phyloP scores from a whole-genome alignment of 495 filamentous ascomycete genomes.

The Pyrenula aspistea region DNA sequence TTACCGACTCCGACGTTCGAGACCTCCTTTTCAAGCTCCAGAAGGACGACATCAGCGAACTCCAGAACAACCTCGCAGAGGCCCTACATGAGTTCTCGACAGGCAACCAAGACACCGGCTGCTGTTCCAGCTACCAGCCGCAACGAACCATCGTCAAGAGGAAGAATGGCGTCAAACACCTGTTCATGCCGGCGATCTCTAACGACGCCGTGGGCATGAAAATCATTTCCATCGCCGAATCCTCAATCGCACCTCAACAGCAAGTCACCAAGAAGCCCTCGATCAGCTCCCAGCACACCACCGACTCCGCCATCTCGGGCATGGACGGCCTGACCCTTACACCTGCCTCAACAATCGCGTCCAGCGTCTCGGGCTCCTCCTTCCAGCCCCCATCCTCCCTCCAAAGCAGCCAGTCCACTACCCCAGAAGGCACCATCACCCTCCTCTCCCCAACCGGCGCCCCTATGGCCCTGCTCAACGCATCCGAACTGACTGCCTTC shows the following conservation, averaged over 20 bases:
- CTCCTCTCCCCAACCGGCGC: slow-evolving; percentile 55
- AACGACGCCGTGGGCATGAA: slow-evolving; percentile 49
- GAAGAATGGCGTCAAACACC: slow-evolving; percentile 62
- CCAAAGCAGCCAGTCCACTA: slow-evolving; percentile 37
- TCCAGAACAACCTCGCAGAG: slow-evolving; percentile 55
- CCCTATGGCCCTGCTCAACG: slow-evolving; percentile 71
- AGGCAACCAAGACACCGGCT: slow-evolving; percentile 45
- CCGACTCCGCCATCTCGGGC: slow-evolving; percentile 19
- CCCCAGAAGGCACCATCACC: slow-evolving; percentile 67
- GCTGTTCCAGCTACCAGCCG: slow-evolving; percentile 59
- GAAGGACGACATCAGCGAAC: slow-evolving; percentile 49
- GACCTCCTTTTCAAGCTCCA: slow-evolving; percentile 60
- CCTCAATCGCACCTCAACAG: neutral
- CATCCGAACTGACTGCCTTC: slow-evolving; percentile 80
- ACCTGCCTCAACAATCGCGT: slow-evolving; percentile 12
- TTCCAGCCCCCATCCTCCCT: slow-evolving; percentile 11
- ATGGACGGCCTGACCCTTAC: slow-evolving; percentile 25
- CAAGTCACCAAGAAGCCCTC: slow-evolving; percentile 1
- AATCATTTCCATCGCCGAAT: slow-evolving; percentile 33
- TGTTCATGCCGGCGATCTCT: slow-evolving; percentile 82
- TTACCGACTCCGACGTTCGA: slow-evolving; percentile 59
- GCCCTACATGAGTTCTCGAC: slow-evolving; percentile 78
- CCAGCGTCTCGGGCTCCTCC: slow-evolving; percentile 21
- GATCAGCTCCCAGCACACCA: slow-evolving; percentile 1
- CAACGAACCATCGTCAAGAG: slow-evolving; percentile 58